phyloP scores from a whole-genome alignment of 2,329 filamentous ascomycete genomes.

The Aspergillus latus region DNA sequence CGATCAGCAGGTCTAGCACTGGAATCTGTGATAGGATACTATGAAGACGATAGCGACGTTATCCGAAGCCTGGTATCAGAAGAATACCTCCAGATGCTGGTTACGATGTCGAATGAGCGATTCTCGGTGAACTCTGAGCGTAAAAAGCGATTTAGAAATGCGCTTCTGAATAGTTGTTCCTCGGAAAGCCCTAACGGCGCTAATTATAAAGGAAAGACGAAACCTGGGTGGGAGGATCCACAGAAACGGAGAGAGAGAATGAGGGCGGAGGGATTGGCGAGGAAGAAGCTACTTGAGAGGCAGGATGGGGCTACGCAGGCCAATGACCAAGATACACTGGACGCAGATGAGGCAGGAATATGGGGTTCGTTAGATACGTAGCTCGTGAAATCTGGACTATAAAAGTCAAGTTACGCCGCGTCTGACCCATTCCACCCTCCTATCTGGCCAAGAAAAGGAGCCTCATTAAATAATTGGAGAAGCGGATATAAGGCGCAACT shows the following conservation, averaged over 20 bases:
- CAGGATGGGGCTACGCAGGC: constrained; percentile 10
- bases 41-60: constrained; percentile 33
- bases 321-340: neutral
- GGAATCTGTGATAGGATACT: constrained; percentile 73
- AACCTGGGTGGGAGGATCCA: constrained; percentile 40
- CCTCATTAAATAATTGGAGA: neutral
- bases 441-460: neutral
- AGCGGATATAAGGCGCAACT: constrained; percentile 1
- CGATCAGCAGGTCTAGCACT: constrained; percentile 79
- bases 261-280: constrained; percentile 42
- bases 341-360: constrained; percentile 3
- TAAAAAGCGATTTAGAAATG: constrained; percentile 38
- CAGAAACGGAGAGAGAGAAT: constrained; percentile 41
- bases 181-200: neutral
- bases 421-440: neutral
- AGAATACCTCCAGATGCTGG: constrained; percentile 65
- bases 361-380: constrained; percentile 1
- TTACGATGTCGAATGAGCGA: constrained; percentile 68
- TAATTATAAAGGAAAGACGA: constrained; percentile 25
- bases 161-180: constrained; percentile 29
- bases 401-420: neutral
- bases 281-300: constrained; percentile 29
- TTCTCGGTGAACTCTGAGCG: constrained; percentile 43
- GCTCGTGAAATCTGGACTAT: neutral
- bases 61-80: constrained; percentile 61